Conservation (phyloP, 768 basidiomycete species). For the Leccinum boreale region DNA sequence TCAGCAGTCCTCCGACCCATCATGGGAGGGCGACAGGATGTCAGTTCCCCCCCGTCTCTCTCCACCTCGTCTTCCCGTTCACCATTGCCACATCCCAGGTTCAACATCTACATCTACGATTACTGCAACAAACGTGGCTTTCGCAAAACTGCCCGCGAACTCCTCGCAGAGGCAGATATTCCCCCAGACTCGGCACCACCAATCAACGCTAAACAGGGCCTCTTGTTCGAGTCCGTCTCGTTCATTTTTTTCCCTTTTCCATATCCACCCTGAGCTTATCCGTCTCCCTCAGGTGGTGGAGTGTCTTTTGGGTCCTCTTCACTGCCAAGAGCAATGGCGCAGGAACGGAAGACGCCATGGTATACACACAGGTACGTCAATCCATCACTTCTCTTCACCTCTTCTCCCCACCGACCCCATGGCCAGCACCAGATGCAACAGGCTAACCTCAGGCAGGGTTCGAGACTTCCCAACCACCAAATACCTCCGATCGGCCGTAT, state of each 20-base stretch:
- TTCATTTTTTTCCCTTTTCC: neutral
- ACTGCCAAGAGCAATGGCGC: conserved; percentile 69
- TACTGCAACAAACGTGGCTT: conserved; percentile 82
- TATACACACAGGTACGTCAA: conserved; percentile 63
- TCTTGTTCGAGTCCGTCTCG: conserved; percentile 70
- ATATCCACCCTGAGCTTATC: neutral
- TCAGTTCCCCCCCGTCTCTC: conserved; percentile 34
- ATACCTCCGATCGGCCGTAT: conserved; percentile 27
- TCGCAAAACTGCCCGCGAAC: conserved; percentile 65
- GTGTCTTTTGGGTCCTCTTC: conserved; percentile 84
- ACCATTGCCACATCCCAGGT: conserved; percentile 45
- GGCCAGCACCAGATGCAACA: conserved; percentile 37
- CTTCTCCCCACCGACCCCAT: conserved; percentile 13
- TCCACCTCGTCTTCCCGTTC: conserved; percentile 1
- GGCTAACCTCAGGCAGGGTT: conserved; percentile 31
- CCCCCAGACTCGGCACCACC: conserved; percentile 62
- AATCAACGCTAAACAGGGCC: conserved; percentile 79
- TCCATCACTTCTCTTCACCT: neutral
- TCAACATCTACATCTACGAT: conserved; percentile 87
- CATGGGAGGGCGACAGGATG: conserved; percentile 89
- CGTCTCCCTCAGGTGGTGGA: conserved; percentile 67
- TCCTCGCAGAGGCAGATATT: conserved; percentile 65
- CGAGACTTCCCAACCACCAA: conserved; percentile 25
- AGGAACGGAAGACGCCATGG: conserved; percentile 67
- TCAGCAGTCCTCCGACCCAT: conserved; percentile 34